Evolutionary conservation across 2,329 filamentous ascomycete genomes (phyloP), one percentile per base, ranked within the genome.

Genomic region (Teratosphaeria gauchensis): DNA sequence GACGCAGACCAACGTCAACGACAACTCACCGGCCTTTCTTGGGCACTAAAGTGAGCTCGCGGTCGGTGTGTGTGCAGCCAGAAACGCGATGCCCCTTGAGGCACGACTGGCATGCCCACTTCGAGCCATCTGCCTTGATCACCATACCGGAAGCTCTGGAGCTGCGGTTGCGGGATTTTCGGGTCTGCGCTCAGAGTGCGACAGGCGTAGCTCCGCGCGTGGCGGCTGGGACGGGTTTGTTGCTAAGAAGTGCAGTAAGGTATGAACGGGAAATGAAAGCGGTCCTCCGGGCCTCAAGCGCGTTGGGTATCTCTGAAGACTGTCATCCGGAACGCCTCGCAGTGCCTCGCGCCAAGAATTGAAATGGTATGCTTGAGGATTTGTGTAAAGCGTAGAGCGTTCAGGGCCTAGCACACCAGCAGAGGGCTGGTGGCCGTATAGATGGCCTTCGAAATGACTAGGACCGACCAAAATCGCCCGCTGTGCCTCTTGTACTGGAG

Each of bases 21-120:
- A 48, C 42, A 46, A 48, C 42, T 48, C 42, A 48, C 63, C 92
- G 89, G 71, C 92, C 92, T 80, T 97, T 97, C 76, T 95, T 96
- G 76, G 95, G 95, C 79, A 96, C 95, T 74, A 95, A 90, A 71
- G 90, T 88, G 65, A 97, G 83, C 65, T 89, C 89, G 66, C 92
- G 90, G 75, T 96, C 94, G 75, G 85, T 84, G 77, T 99, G 94
- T 75, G 92, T 90, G 81, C 94, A 99, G 74, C 94, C 96, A 87
- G 92, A 97, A 73, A 99, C 94, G 74, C 94, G 90, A 80, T 99
- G 94, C 73, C 94, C 94, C 77, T 94, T 89, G 74, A 99, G 91
- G 79, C 94, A 99, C 78, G 92, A 92, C 79, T 95, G 90, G 82
- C 92, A 97, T 77, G 92, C 92, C 80, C 85, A 97, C 81, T 97